Evolutionary conservation across 2,329 filamentous ascomycete genomes (phyloP), one percentile per base, ranked within the genome.

Genomic region (Gnomoniopsis smithogilvyi): DNA sequence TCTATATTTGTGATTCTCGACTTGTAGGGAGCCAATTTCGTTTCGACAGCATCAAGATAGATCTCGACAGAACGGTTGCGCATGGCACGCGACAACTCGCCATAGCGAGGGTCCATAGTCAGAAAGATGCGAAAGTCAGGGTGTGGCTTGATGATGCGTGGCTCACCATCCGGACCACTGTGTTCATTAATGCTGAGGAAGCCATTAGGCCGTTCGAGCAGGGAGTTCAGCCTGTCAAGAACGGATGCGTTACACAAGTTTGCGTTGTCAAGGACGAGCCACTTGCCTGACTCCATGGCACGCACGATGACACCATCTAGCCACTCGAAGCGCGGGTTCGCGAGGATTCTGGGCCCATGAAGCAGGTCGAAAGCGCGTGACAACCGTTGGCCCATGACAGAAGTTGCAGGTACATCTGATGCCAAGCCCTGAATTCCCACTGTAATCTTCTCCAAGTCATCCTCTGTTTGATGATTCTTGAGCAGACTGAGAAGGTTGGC

Each of bases 171-270:
- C 11, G 86, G 83, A 14, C 87, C 90, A 58, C 91, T 92, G 70
- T 98, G 93, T 71, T 99, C 95, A 67, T 97, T 98, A 70, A 99
- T 89, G 66, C 91, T 92, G 22, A 99, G 78, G 63, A 86, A 87
- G 1, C 95, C 95, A 67, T 93, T 88, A 0, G 92, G 93, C 1
- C 72, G 68, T 70, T 99, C 95, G 8, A 98, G 87, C 10, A 99
- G 78, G 0, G 95, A 98, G 72, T 99, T 99, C 54, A 99, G 78
- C 62, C 96, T 85, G 73, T 99, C 95, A 11, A 99, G 82, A 1
- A 99, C 95, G 7, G 94, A 96, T 24, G 94, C 89, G 68, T 90
- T 97, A 76, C 96, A 99, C 59, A 99, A 82, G 68, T 99, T 99
- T 61, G 96, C 95, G 73, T 99, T 97, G 73, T 99, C 95, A 22